These are phyloP conservation scores for Colletotrichum scovillei DNA, from an alignment of 2,329 filamentous ascomycete species.

Conservation along the genomic window DNA sequence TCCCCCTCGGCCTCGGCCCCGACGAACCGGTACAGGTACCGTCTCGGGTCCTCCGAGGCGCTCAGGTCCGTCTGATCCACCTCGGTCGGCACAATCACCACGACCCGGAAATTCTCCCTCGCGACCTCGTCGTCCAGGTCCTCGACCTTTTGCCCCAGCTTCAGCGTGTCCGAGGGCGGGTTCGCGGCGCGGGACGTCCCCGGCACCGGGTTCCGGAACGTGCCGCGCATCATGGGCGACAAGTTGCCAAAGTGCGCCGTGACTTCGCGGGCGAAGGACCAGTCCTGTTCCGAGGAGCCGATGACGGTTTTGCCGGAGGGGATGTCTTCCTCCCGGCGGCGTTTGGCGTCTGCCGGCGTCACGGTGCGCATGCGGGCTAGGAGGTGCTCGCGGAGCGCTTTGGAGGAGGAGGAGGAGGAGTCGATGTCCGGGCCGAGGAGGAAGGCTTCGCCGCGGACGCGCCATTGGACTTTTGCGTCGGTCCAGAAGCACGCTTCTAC, in stretches of 20 bases:
- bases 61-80: conserved; percentile 81
- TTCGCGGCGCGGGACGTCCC: conserved; percentile 69
- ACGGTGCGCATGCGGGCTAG: conserved; percentile 70
- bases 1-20: conserved; percentile 46
- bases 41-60: conserved; percentile 69
- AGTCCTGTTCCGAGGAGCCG: conserved; percentile 53
- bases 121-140: conserved; percentile 78
- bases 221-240: conserved; percentile 81
- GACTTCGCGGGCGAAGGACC: conserved; percentile 84
- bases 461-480: conserved; percentile 81
- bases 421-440: conserved; percentile 78
- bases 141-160: conserved; percentile 73
- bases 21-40: conserved; percentile 76
- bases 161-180: conserved; percentile 52
- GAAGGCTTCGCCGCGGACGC: conserved; percentile 81
- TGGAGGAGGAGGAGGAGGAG: conserved; percentile 32
- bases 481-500: conserved; percentile 92
- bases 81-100: conserved; percentile 82
- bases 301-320: neutral
- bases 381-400: conserved; percentile 70
- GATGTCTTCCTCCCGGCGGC: conserved; percentile 39
- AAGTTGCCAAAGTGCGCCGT: conserved; percentile 92
- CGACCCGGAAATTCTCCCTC: conserved; percentile 81
- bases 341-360: conserved; percentile 42
- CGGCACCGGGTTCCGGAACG: conserved; percentile 78